phyloP scores from a whole-genome alignment of 2,329 filamentous ascomycete species.

The Graphiopsis chlorocephala region DNA sequence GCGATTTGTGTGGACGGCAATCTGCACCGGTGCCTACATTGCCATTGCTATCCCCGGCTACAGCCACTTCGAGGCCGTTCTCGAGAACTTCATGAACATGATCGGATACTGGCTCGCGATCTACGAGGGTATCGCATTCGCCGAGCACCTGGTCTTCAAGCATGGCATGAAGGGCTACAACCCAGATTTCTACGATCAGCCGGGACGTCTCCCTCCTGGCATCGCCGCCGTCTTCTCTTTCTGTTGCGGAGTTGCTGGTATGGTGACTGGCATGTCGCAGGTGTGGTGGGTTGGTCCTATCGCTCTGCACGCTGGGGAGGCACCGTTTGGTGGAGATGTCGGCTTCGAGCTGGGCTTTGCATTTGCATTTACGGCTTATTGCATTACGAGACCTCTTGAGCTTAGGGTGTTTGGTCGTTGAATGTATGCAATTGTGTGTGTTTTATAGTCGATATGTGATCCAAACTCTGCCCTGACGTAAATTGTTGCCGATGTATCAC shows the following conservation, averaged over 20 bases:
- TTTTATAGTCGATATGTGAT: background rate
- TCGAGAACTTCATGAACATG: slow-evolving; percentile 66
- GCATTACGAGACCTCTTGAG: slow-evolving; percentile 51
- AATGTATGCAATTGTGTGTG: background rate
- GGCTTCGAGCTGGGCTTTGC: slow-evolving; percentile 66
- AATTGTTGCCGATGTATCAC: background rate
- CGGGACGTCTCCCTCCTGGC: slow-evolving; percentile 58
- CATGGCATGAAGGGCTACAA: slow-evolving; percentile 60
- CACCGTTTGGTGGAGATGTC: slow-evolving; percentile 55
- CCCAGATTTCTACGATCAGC: slow-evolving; percentile 58
- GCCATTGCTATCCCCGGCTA: slow-evolving; percentile 70
- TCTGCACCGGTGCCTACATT: slow-evolving; percentile 63
- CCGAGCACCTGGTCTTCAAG: slow-evolving; percentile 68
- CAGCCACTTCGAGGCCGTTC: slow-evolving; percentile 59
- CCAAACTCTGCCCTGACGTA: background rate
- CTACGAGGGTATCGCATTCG: slow-evolving; percentile 64
- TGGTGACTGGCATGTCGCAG: slow-evolving; percentile 69
- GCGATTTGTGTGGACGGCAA: slow-evolving; percentile 64
- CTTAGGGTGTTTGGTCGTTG: slow-evolving; percentile 37
- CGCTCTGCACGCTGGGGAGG: slow-evolving; percentile 55
- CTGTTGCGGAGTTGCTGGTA: slow-evolving; percentile 61
- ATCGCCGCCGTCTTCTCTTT: slow-evolving; percentile 64
- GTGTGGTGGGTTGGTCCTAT: slow-evolving; percentile 67
- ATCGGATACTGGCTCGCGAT: slow-evolving; percentile 71
- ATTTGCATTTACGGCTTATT: slow-evolving; percentile 56